A percentile compares a stretch with the other conserved stretches of the same genome.
These are phyloP conservation scores for Hypoxylon subgilvum DNA, from an alignment of 495 filamentous ascomycete genomes.

Conservation along the genomic window DNA sequence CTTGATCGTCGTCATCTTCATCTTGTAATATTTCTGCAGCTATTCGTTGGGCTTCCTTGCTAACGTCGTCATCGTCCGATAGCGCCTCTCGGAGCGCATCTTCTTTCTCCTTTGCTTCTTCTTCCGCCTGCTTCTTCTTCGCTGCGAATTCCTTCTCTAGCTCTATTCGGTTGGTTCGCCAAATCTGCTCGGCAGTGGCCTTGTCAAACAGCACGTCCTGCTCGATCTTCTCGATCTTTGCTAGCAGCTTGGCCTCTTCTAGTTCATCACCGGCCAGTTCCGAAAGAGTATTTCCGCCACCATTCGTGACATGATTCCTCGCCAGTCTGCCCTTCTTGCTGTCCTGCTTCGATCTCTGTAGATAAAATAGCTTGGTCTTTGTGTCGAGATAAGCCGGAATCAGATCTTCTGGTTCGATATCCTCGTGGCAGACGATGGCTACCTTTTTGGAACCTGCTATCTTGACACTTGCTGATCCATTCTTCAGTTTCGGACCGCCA, in stretches of 20 bases:
- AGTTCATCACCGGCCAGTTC: constrained; percentile 43
- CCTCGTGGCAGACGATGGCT: constrained; percentile 57
- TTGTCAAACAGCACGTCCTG: constrained; percentile 87
- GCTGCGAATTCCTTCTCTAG: constrained; percentile 63
- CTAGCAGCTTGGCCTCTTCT: constrained; percentile 66
- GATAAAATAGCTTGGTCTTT: constrained; percentile 72
- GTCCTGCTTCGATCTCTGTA: constrained; percentile 65
- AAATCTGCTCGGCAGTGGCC: constrained; percentile 73
- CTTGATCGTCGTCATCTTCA: constrained; percentile 60
- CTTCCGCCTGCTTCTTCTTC: constrained; percentile 44
- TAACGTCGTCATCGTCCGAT: constrained; percentile 56
- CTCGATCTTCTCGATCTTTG: constrained; percentile 77
- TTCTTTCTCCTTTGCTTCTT: constrained; percentile 34
- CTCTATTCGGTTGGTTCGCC: constrained; percentile 70
- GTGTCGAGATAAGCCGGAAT: constrained; percentile 75
- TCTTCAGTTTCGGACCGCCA: constrained; percentile 26
- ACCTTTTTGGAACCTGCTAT: constrained; percentile 42
- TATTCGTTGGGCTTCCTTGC: constrained; percentile 56
- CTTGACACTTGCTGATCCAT: constrained; percentile 14
- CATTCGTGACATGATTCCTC: constrained; percentile 28
- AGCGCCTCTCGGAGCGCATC: constrained; percentile 31
- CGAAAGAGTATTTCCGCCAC: neutral
- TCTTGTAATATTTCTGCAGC: constrained; percentile 57
- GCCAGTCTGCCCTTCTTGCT: constrained; percentile 53
- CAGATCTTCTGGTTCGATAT: constrained; percentile 74